Evolutionary conservation across 768 basidiomycete genomes (phyloP).

Genomic region (Mycena venus): DNA sequence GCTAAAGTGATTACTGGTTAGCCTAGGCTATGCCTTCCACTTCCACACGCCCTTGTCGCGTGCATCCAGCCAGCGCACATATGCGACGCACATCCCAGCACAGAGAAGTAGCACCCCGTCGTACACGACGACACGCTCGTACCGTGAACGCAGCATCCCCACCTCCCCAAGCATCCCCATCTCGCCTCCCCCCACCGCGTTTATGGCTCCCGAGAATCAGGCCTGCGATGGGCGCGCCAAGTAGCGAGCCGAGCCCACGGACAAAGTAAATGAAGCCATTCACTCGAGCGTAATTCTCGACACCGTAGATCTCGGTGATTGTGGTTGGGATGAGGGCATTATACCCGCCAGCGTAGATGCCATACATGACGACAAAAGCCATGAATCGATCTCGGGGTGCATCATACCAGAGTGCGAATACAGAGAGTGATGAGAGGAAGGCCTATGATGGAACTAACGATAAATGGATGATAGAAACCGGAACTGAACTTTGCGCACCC

Average conservation of each 20-base stretch:
- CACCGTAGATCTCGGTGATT: constrained; percentile 58
- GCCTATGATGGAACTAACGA: constrained; percentile 39
- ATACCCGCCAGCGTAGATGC: constrained; percentile 59
- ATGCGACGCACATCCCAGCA: constrained; percentile 53
- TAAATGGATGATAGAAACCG: neutral
- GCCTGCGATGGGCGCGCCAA: constrained; percentile 59
- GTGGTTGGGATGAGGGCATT: constrained; percentile 60
- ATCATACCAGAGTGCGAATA: constrained; percentile 58
- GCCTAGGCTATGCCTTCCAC: constrained; percentile 61
- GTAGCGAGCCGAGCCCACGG: constrained; percentile 54
- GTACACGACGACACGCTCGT: constrained; percentile 54
- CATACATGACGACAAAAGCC: constrained; percentile 56
- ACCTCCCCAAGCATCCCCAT: constrained; percentile 27
- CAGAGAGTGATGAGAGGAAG: constrained; percentile 53
- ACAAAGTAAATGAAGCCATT: constrained; percentile 58
- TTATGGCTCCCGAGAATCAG: constrained; percentile 51
- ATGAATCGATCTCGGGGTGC: constrained; percentile 53
- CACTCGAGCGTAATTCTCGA: constrained; percentile 56
- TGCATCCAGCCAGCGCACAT: constrained; percentile 59
- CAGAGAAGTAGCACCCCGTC: constrained; percentile 51
- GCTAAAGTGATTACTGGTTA: too few relatives aligned
- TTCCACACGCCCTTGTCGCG: constrained; percentile 53
- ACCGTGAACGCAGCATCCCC: constrained; percentile 41
- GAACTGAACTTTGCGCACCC: constrained; percentile 45
- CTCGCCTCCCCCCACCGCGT: constrained; percentile 41